Base-by-base conservation (phyloP, 2,329 filamentous ascomycete genomes). In the Coniella lustricola region DNA sequence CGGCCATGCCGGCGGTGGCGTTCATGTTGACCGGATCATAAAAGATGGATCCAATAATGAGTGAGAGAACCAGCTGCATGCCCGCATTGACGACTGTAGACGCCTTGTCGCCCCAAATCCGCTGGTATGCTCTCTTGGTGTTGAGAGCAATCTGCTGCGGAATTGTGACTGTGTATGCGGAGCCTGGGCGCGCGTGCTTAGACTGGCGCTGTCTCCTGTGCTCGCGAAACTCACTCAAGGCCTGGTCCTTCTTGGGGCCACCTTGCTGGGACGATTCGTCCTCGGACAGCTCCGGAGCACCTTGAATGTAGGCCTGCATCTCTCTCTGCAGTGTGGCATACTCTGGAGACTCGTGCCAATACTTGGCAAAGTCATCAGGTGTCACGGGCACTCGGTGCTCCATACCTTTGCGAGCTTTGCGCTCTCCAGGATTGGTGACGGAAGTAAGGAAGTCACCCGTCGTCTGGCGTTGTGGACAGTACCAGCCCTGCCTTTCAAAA, bases 391-490 rank as follows among this genome's bases (percentile, higher is more conserved):
- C 79, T 41, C 68, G 69, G 48, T 70, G 64, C 56, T 86, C 81
- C 64, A 76, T 82, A 0, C 84, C 84, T 7, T 71, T 57, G 1
- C 71, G 69, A 0, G 75, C 64, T 39, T 67, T 66, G 25, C 84
- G 73, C 62, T 87, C 83, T 0, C 66, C 61, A 0, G 81, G 79
- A 56, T 82, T 84, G 0, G 84, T 87, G 21, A 87, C 68, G 0
- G 79, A 81, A 0, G 84, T 87, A 10, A 87, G 66, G 58, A 87
- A 87, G 57, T 87, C 84, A 2, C 75, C 80, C 0, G 78, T 83
- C 0, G 82, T 87, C 59, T 87, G 82, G 3, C 84, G 74, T 3
- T 73, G 63, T 0, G 82, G 82, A 56, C 84, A 87, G 31, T 75
- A 62, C 73, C 79, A 90, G 35, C 86, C 86, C 64, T 85, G 78